phyloP scores from a whole-genome alignment of 108 stramenopile species.

The Aurantiochytrium sp. region DNA sequence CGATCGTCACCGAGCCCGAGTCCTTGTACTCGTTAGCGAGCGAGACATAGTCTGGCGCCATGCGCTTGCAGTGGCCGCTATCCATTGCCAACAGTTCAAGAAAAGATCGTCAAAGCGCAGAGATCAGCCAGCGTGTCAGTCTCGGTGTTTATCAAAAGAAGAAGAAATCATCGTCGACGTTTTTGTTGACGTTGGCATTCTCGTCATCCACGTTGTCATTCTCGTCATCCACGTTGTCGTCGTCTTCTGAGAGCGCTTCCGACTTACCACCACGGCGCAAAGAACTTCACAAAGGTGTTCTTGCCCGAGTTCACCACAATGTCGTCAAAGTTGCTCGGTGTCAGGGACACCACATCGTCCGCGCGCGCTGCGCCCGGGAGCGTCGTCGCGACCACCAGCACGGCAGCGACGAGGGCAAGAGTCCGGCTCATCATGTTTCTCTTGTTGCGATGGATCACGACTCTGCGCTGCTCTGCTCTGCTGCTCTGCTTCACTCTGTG shows the following conservation, averaged over 20 bases:
- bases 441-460: background rate
- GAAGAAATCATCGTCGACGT: no score
- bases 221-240: no score
- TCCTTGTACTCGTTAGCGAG: background rate
- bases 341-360: background rate
- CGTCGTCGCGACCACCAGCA: background rate
- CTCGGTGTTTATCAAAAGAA: no score
- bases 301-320: slow-evolving; percentile 2
- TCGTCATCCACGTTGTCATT: no score
- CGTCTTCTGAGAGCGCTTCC: no score
- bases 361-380: background rate
- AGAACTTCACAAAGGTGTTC: slow-evolving; percentile 23
- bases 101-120: no score
- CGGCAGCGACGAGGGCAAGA: background rate
- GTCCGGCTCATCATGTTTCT: background rate
- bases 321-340: slow-evolving; percentile 19
- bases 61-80: slow-evolving; percentile 34
- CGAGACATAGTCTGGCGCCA: slow-evolving; percentile 32
- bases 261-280: slow-evolving; percentile 25
- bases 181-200: no score
- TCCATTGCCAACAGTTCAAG: background rate
- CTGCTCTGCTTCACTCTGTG: no score
- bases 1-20: slow-evolving; percentile 28
- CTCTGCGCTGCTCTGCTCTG: background rate
- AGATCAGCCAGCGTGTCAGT: no score